phyloP scores from a whole-genome alignment of 768 basidiomycete genomes.

The Pulveroboletus ravenelii region DNA sequence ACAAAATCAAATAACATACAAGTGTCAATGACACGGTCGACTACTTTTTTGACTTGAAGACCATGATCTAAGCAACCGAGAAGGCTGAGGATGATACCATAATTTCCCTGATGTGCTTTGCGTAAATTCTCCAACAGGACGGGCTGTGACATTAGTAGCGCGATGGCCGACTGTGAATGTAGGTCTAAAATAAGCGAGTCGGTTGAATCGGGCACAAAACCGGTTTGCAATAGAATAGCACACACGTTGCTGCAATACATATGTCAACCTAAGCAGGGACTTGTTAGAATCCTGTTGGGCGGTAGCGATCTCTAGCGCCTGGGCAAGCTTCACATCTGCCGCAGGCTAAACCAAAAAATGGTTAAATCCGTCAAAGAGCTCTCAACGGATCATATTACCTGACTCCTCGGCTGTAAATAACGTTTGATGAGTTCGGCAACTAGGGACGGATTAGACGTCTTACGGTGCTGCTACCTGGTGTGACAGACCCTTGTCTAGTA shows the following conservation, averaged over 20 bases:
- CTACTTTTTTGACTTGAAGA: slow-evolving; percentile 76
- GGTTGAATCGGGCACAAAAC: not conserved
- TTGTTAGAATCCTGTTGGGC: slow-evolving; percentile 76
- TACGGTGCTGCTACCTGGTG: slow-evolving; percentile 50
- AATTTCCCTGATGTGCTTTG: slow-evolving; percentile 89
- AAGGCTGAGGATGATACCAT: slow-evolving; percentile 84
- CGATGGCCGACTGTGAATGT: slow-evolving; percentile 75
- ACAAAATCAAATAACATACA: slow-evolving; percentile 30
- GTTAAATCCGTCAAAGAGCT: slow-evolving; percentile 3
- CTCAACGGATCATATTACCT: slow-evolving; percentile 18
- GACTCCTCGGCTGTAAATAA: slow-evolving; percentile 22
- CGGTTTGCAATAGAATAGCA: not conserved
- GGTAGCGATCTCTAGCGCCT: slow-evolving; percentile 68
- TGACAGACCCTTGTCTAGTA: slow-evolving; percentile 13
- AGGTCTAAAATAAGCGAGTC: slow-evolving; percentile 46
- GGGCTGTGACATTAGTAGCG: slow-evolving; percentile 77
- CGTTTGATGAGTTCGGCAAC: not conserved
- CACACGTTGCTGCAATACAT: slow-evolving; percentile 75
- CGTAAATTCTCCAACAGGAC: slow-evolving; percentile 79
- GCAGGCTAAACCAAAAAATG: slow-evolving; percentile 27
- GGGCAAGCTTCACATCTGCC: slow-evolving; percentile 55
- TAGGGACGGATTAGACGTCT: slow-evolving; percentile 9
- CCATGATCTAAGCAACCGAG: slow-evolving; percentile 92
- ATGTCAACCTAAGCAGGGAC: slow-evolving; percentile 72
- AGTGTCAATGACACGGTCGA: slow-evolving; percentile 85